A percentile compares a stretch with the other conserved stretches of the same genome.
phyloP scores from a whole-genome alignment of 106 monocot species.

The Cymbidium sinense region DNA sequence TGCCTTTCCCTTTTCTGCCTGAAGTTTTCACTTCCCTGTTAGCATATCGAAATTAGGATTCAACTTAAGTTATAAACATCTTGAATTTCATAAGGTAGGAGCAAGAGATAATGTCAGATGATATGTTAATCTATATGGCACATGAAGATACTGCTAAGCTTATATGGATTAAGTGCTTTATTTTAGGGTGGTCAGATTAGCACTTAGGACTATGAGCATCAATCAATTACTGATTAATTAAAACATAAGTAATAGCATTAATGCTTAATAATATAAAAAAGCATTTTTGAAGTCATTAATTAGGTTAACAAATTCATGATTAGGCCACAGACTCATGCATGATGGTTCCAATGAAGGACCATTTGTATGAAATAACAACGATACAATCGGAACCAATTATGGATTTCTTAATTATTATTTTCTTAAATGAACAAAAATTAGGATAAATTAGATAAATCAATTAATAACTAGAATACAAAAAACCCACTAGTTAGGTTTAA shows the following conservation, averaged over 20 bases:
- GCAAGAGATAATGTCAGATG: not conserved
- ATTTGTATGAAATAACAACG: no score
- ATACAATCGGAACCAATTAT: not conserved
- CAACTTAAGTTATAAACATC: not conserved
- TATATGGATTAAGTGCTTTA: not conserved
- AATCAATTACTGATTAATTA: not conserved
- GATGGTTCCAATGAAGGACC: not conserved
- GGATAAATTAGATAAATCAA: no score
- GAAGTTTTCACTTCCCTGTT: slow-evolving; percentile 60
- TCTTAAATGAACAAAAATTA: no score
- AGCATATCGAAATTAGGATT: not conserved
- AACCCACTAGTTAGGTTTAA: no score
- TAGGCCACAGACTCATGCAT: not conserved
- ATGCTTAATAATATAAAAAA: no score
- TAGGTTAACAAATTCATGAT: not conserved
- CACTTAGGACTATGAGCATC: not conserved
- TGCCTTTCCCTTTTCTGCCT: slow-evolving; percentile 58
- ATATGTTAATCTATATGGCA: no score
- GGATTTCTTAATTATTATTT: no score
- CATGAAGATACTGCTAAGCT: not conserved
- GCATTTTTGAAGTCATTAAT: no score
- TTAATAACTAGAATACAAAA: no score
- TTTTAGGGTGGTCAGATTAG: not conserved
- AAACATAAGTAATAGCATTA: not conserved
- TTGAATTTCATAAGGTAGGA: not conserved